Conservation (phyloP, 495 filamentous ascomycete species). For the Xylaria scruposa region DNA sequence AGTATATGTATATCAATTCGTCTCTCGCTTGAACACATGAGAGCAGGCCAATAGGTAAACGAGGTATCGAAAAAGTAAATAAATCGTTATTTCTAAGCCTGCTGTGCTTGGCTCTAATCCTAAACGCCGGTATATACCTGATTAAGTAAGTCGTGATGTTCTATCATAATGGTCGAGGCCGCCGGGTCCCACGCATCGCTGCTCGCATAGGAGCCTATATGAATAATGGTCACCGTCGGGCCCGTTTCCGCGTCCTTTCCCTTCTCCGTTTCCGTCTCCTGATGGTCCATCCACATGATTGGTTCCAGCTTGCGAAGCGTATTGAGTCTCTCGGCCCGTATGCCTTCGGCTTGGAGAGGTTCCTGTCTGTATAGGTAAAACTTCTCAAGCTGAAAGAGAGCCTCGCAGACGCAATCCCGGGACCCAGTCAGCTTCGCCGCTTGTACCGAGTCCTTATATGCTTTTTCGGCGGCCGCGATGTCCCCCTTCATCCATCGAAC, state of each 20-base stretch:
- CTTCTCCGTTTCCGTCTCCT: slow-evolving; percentile 6
- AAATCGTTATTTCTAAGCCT: slow-evolving; percentile 18
- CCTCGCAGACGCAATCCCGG: slow-evolving; percentile 39
- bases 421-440: slow-evolving; percentile 40
- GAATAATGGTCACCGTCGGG: slow-evolving; percentile 33
- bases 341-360: slow-evolving; percentile 33
- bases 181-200: slow-evolving; percentile 36
- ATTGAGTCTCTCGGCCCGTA: slow-evolving; percentile 37
- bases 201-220: slow-evolving; percentile 35
- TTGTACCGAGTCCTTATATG: slow-evolving; percentile 36
- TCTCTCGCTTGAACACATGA: neutral
- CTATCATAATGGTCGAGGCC: slow-evolving; percentile 34
- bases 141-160: slow-evolving; percentile 27
- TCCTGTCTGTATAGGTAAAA: slow-evolving; percentile 38
- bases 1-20: neutral
- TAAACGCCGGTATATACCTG: slow-evolving; percentile 18
- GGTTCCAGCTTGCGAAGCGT: slow-evolving; percentile 32
- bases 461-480: slow-evolving; percentile 28
- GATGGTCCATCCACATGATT: slow-evolving; percentile 37
- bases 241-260: slow-evolving; percentile 15
- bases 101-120: neutral
- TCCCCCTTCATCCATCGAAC: slow-evolving; percentile 38
- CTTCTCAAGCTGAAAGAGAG: slow-evolving; percentile 41
- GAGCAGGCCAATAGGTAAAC: neutral
- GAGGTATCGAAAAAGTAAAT: neutral